These are phyloP conservation scores for Ramularia endophylla DNA, from an alignment of 2,329 filamentous ascomycete species.

Conservation along the genomic window DNA sequence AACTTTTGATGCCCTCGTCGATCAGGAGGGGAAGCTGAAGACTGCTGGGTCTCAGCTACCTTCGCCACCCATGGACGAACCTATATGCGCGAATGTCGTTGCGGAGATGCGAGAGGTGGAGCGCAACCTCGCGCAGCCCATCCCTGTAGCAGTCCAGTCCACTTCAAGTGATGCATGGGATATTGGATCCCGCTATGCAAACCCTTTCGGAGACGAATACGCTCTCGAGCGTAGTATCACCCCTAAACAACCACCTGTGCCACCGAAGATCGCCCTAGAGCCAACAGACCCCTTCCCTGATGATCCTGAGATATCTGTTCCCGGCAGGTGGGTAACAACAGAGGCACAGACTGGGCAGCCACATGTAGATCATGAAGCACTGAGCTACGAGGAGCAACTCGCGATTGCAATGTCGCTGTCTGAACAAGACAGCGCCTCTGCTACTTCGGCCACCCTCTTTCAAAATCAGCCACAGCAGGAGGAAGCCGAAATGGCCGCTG, in stretches of 20 bases:
- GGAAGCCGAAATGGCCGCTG: conserved; percentile 27
- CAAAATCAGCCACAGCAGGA: conserved; percentile 19
- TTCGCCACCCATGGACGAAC: conserved; percentile 15
- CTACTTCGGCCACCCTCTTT: conserved; percentile 11
- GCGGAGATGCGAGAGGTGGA: conserved; percentile 24
- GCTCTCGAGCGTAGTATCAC: conserved; percentile 35
- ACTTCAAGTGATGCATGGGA: conserved; percentile 27
- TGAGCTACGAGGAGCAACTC: conserved; percentile 33
- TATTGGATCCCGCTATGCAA: conserved; percentile 36
- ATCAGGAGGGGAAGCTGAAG: conserved; percentile 27
- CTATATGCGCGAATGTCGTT: conserved; percentile 13
- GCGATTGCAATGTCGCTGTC: conserved; percentile 33
- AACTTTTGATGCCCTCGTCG: conserved; percentile 30
- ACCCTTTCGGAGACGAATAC: conserved; percentile 43
- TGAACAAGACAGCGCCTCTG: conserved; percentile 26
- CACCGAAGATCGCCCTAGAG: conserved; percentile 38
- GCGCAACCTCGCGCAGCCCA: conserved; percentile 17
- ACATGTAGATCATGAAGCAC: conserved; percentile 13
- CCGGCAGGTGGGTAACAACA: conserved; percentile 10
- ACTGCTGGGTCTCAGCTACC: conserved; percentile 8
- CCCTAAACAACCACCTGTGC: conserved; percentile 37
- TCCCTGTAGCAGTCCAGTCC: conserved; percentile 14
- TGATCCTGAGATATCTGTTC: conserved; percentile 17
- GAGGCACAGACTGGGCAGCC: conserved; percentile 4
- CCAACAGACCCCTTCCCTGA: conserved; percentile 6